These are phyloP conservation scores for Chlorophyllum brunneum DNA, from an alignment of 768 basidiomycete genomes.

Conservation along the genomic window DNA sequence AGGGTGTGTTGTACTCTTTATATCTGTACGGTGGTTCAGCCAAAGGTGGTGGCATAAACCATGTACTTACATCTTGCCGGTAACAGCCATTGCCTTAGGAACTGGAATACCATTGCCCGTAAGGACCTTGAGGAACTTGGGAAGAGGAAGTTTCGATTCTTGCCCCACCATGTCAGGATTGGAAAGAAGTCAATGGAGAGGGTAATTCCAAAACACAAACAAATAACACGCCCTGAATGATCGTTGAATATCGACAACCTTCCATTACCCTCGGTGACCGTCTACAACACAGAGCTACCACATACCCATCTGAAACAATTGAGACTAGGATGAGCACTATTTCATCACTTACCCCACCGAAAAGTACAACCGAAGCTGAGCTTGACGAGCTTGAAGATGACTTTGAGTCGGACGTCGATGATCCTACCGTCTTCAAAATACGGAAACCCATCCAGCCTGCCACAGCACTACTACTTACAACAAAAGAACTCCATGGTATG, in stretches of 20 bases:
- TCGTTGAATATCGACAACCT: not conserved
- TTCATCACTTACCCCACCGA: conserved; percentile 4
- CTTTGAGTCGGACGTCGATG: conserved; percentile 36
- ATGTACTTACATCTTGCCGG: conserved; percentile 60
- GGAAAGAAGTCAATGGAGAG: conserved; percentile 4
- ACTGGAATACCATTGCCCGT: conserved; percentile 54
- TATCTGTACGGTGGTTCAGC: conserved; percentile 42
- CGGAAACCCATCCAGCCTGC: conserved; percentile 37
- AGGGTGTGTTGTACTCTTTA: conserved; percentile 62
- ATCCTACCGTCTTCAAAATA: conserved; percentile 40
- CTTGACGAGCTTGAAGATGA: conserved; percentile 47
- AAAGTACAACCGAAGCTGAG: conserved; percentile 23
- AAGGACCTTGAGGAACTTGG: conserved; percentile 63
- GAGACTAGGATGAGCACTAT: not conserved
- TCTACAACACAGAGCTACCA: not conserved
- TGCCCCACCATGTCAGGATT: conserved; percentile 19
- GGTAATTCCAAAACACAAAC: not conserved
- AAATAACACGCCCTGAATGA: conserved; percentile 2
- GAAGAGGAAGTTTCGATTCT: conserved; percentile 51
- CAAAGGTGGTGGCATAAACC: not conserved
- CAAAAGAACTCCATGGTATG: conserved; percentile 45
- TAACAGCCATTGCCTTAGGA: conserved; percentile 63
- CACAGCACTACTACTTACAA: conserved; percentile 36
- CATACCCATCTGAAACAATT: not conserved
- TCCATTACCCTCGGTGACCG: not conserved